phyloP scores from a whole-genome alignment of 176 grass and related monocot species.

The Pontederia paniculata region DNA sequence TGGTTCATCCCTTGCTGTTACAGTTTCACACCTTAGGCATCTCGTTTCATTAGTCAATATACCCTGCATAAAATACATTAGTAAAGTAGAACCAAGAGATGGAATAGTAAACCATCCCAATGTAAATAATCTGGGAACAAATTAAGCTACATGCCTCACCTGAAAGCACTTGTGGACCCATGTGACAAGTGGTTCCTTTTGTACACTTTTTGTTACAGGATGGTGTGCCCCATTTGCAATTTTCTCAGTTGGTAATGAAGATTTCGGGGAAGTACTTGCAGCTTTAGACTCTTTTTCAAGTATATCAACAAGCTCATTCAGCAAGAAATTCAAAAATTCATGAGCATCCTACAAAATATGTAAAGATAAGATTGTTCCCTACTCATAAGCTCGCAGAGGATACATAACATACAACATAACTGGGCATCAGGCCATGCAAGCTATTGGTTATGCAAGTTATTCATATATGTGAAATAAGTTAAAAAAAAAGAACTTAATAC shows the following conservation, averaged over 20 bases:
- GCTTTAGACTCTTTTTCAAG: conserved; percentile 23
- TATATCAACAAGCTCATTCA: conserved; percentile 28
- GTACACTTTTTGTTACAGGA: conserved; percentile 10
- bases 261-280: conserved; percentile 10
- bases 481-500: no score
- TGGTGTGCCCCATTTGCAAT: conserved; percentile 13
- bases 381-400: no score
- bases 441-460: neutral
- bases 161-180: conserved; percentile 27
- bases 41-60: conserved; percentile 32
- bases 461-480: neutral
- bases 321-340: conserved; percentile 27
- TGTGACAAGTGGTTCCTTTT: conserved; percentile 17
- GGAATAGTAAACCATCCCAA: neutral
- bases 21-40: conserved; percentile 24
- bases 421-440: neutral
- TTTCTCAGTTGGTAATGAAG: conserved; percentile 5
- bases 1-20: conserved; percentile 26
- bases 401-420: neutral
- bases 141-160: conserved; percentile 2
- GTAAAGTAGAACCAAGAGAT: neutral
- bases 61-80: conserved; percentile 2
- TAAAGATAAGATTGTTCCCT: neutral
- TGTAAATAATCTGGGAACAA: no score
- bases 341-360: conserved; percentile 24